Base-by-base conservation (phyloP, 2,329 filamentous ascomycete species). In the Penicillium verrucosum region DNA sequence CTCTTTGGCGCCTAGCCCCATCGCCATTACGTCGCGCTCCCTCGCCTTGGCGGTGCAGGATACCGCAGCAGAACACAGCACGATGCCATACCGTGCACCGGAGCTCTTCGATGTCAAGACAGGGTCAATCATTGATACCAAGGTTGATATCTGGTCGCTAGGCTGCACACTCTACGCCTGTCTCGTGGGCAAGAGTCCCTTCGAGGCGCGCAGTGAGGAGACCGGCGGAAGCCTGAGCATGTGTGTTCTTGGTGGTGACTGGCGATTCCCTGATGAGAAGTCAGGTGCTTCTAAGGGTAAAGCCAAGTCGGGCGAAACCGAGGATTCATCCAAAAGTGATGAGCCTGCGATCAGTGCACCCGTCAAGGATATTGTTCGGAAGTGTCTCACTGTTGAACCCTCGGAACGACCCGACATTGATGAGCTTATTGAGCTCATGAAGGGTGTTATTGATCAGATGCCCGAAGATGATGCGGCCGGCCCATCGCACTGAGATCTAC, bases 31-130 rank as follows among this genome's bases (percentile, higher is more conserved):
- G 5, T 94, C 90, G 18, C 88, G 93, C 59, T 95, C 91, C 3
- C 82, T 95, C 53, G 94, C 94, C 43, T 85, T 99, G 46, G 90
- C 92, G 51, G 89, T 96, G 36, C 94, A 97, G 77, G 94, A 99
- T 74, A 89, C 86, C 40, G 94, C 94, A 23, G 94, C 93, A 53
- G 94, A 99, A 74, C 93, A 97, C 80, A 93, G 88, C 63, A 99
- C 94, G 40, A 97, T 99, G 93, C 92, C 94, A 0, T 99, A 99
- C 78, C 91, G 94, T 58, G 94, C 94, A 1, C 94, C 94, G 0
- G 94, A 99, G 76, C 86, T 99, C 59, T 99, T 99, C 75, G 94
- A 99, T 73, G 94, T 97, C 55, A 96, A 96, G 77, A 97, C 92
- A 3, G 93, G 90, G 60, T 87, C 88, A 47, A 85, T 91, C 49